These are phyloP conservation scores for Ceratopteris richardii DNA, from an alignment of 75 land plant species.

Conservation along the genomic window DNA sequence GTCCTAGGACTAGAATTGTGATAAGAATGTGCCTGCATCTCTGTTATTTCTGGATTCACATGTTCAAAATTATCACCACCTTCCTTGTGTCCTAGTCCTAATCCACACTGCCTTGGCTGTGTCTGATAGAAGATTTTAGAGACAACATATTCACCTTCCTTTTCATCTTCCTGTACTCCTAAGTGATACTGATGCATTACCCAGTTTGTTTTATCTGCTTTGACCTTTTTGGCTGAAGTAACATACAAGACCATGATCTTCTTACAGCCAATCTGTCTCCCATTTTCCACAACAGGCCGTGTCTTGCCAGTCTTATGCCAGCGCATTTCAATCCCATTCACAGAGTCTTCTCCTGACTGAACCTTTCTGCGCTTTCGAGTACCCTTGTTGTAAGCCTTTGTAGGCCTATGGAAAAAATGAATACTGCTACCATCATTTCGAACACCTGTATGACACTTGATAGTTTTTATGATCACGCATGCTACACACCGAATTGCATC, in stretches of 20 bases:
- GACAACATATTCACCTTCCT: conserved; percentile 71
- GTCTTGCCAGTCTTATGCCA: conserved; percentile 99
- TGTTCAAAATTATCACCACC: background rate
- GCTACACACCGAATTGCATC: too few species aligned
- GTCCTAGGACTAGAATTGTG: too few species aligned
- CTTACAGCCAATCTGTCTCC: conserved; percentile 66
- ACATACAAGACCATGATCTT: conserved; percentile 90
- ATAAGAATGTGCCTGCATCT: background rate
- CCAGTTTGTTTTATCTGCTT: conserved; percentile 78
- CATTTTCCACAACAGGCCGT: conserved; percentile 48
- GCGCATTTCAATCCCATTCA: conserved; percentile 34
- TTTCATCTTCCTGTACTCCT: conserved; percentile 77
- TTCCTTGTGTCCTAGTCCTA: background rate
- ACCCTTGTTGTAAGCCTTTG: conserved; percentile 76
- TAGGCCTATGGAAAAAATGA: conserved; percentile 66
- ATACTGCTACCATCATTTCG: conserved; percentile 68
- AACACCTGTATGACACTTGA: conserved; percentile 55
- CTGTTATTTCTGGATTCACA: background rate
- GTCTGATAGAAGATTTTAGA: conserved; percentile 72
- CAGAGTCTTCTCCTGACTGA: conserved; percentile 1
- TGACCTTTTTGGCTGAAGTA: conserved; percentile 38
- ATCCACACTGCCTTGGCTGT: conserved; percentile 30
- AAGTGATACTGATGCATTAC: conserved; percentile 95
- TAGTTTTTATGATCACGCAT: too few species aligned
- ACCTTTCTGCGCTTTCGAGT: conserved; percentile 81